These are phyloP conservation scores for Euphorbia pulcherrima DNA, from an alignment of 345 rosid genomes.

Conservation along the genomic window DNA sequence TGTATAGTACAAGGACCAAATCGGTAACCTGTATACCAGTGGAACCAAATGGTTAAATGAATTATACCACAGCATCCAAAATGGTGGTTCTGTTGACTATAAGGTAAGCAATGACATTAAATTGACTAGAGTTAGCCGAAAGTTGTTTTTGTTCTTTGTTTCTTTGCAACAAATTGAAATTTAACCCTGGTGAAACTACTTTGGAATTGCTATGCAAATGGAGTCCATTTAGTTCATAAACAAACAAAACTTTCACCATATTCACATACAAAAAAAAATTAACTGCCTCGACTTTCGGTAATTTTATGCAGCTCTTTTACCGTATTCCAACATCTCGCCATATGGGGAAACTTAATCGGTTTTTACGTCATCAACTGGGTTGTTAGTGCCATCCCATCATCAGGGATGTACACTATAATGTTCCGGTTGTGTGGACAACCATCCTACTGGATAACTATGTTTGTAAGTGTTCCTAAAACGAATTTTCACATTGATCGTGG, in stretches of 20 bases:
- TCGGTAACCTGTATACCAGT: too few species aligned
- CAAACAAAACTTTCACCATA: neutral
- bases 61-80: too few species aligned
- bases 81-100: too few species aligned
- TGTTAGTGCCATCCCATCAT: conserved; percentile 76
- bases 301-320: conserved; percentile 77
- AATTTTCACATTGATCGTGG: neutral
- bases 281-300: conserved; percentile 7
- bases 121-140: too few species aligned
- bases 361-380: conserved; percentile 80
- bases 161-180: too few species aligned
- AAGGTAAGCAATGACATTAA: too few species aligned
- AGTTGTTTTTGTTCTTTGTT: too few species aligned
- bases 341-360: conserved; percentile 82
- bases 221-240: neutral
- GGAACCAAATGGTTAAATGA: too few species aligned
- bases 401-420: conserved; percentile 95
- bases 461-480: conserved; percentile 45
- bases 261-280: neutral
- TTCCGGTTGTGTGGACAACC: conserved; percentile 83
- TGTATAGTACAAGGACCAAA: too few species aligned
- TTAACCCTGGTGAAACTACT: neutral
- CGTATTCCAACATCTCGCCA: conserved; percentile 75
- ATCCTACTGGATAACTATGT: conserved; percentile 81
- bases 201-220: too few species aligned